Evolutionary conservation across 108 stramenopile species (phyloP).

Genomic region (Nannochloropsis gaditana): DNA sequence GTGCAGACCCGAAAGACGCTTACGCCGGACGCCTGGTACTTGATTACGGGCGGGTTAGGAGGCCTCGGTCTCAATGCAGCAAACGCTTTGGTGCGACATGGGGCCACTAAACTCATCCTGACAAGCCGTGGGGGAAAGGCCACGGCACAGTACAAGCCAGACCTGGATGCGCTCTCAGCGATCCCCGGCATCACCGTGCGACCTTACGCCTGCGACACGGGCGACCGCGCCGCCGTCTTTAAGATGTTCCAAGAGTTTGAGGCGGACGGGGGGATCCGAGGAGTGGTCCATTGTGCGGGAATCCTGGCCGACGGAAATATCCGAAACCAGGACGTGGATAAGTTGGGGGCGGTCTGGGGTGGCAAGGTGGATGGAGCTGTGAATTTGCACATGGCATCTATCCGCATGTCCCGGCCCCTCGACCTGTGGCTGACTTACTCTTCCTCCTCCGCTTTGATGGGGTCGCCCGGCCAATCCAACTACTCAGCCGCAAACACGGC

Average conservation of each 20-base stretch:
- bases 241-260: slow-evolving; percentile 18
- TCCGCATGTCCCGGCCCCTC: background rate
- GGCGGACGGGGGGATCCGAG: background rate
- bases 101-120: background rate
- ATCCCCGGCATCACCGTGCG: background rate
- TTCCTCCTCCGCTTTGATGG: slow-evolving; percentile 2
- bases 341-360: background rate
- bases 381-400: slow-evolving; percentile 17
- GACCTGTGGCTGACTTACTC: slow-evolving; percentile 7
- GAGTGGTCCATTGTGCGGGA: background rate
- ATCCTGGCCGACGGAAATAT: slow-evolving; percentile 1
- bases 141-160: background rate
- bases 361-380: slow-evolving; percentile 2
- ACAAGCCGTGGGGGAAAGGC: slow-evolving; percentile 1
- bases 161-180: background rate
- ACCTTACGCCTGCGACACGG: background rate
- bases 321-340: slow-evolving; percentile 4
- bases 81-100: background rate
- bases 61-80: background rate
- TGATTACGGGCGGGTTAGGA: slow-evolving; percentile 13
- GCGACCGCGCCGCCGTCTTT: background rate
- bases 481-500: slow-evolving; percentile 16
- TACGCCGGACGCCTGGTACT: background rate
- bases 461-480: background rate
- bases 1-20: background rate